Conservation (phyloP, 768 basidiomycete species). For the Auricularia auricula-judae region DNA sequence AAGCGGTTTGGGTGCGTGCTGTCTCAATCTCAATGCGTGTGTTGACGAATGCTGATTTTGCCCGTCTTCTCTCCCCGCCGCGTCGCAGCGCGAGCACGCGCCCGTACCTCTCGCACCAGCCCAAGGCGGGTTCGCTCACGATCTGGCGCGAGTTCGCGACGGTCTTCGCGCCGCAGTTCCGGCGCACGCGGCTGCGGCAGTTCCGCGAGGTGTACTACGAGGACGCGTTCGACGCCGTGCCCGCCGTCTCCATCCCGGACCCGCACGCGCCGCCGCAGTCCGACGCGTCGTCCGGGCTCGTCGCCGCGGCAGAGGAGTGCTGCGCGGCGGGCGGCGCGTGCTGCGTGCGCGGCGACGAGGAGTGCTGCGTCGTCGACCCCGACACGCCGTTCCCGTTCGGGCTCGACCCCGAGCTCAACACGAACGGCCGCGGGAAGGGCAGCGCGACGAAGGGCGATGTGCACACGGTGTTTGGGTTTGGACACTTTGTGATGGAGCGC, state of each 20-base stretch:
- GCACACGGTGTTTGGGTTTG: conserved; percentile 22
- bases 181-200: conserved; percentile 18
- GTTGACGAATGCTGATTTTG: too few species aligned
- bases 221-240: not conserved
- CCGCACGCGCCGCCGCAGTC: too few species aligned
- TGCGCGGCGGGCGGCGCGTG: conserved; percentile 8
- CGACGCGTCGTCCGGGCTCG: not conserved
- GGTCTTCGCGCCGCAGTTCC: conserved; percentile 21
- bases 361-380: not conserved
- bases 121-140: conserved; percentile 23
- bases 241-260: too few species aligned
- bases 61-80: not conserved
- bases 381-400: not conserved
- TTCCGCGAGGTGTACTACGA: conserved; percentile 16
- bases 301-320: not conserved
- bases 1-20: not conserved
- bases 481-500: conserved; percentile 24
- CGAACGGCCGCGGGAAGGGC: not conserved
- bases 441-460: conserved; percentile 12
- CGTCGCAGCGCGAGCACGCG: conserved; percentile 14
- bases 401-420: not conserved
- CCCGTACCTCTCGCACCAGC: conserved; percentile 30
- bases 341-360: conserved; percentile 16
- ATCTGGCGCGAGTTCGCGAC: conserved; percentile 24
- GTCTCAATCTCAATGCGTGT: too few species aligned